Evolutionary conservation across 306 rosid species (phyloP), one percentile per base, ranked within the genome.

Genomic region (Pterocarpus macrocarpus): DNA sequence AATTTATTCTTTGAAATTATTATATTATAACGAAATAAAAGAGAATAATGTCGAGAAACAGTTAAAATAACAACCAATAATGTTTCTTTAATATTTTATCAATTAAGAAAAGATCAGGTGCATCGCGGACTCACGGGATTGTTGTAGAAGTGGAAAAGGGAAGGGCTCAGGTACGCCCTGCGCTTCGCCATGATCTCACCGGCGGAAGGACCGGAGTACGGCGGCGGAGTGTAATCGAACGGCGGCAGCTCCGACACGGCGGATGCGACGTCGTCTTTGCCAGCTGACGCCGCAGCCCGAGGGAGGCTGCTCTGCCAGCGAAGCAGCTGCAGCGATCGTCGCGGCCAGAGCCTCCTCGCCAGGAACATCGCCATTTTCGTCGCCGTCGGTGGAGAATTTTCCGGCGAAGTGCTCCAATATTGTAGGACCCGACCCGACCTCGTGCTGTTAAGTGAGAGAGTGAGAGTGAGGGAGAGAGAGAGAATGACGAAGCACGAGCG

Each of bases 111-210:
- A 36, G 53, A 68, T 82, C 38, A 15, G 35, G 62, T 64, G 87
- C 1, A 44, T 44, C 64, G 22, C 22, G 33, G 36, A 83, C 92
- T 83, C 71, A 94, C 97, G n/a, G 98, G 97, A 17, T 73, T 86
- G 69, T 86, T 79, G 84, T 91, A 90, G 75, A 84, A 82, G 80
- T 83, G 86, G 61, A 77, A 38, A 85, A 91, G 61, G 38, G 97
- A 82, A 33, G 98, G 98, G 82, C 89, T 91, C 75, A 94, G 93
- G 77, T 81, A 89, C 73, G 86, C 84, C 75, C 80, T 86, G 53
- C 98, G 97, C 89, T 94, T 92, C 62, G 94, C 90, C 55, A 94
- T 44, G 78, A 94, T 89, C 88, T 94, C 89, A 2, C 61, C 87
- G 35, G 86, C 83, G 45, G 90, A 44, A 47, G 97, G 94, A 1